Base-by-base conservation (phyloP, 2,329 filamentous ascomycete genomes). In the Cladosporium sp. region DNA sequence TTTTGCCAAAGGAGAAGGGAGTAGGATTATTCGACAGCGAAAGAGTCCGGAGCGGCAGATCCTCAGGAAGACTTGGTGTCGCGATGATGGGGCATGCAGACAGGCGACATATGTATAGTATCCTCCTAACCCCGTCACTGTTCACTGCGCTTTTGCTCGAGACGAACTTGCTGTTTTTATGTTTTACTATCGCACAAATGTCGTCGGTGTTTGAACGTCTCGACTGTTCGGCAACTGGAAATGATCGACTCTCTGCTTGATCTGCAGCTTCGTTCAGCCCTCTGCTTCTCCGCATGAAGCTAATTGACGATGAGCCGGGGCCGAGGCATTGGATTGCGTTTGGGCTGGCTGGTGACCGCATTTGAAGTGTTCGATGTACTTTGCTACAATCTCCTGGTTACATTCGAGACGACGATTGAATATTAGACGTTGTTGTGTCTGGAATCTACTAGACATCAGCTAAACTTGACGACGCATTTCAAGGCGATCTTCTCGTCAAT, bases 91-190 rank as follows among this genome's bases (percentile, higher is more conserved):
- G 40, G 40, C 40, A 46, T 46, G 40, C 40, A 46, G n/a, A 46
- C 52, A 29, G 52, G 52, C 52, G 28, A 37, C 35, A 59, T 16
- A 18, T 59, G 56, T 59, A 59, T 59, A 59, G 56, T 59, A 59
- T 59, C 35, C 35, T 57, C 33, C 33, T 57, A 40, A 57, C n/a
- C 29, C 33, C 55, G n/a, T 33, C 31, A 57, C 55, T 37, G 55
- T 14, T 57, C 8, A 28, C 11, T 28, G 29, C 16, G 21, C 40
- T 11, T n/a, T 46, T 11, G n/a, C 12, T 46, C 5, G 8, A 46
- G 8, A 11, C 40, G 12, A 46, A 21, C 10, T 46, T 46, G n/a
- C 8, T 46, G 40, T 11, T 46, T 5, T 23, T 46, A 8, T 46
- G 40, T 11, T 46, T 46, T 46, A 3, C 21, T 46, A 5, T 46